Base-by-base conservation (phyloP, 2,329 filamentous ascomycete species). In the Colletotrichum sublineola region DNA sequence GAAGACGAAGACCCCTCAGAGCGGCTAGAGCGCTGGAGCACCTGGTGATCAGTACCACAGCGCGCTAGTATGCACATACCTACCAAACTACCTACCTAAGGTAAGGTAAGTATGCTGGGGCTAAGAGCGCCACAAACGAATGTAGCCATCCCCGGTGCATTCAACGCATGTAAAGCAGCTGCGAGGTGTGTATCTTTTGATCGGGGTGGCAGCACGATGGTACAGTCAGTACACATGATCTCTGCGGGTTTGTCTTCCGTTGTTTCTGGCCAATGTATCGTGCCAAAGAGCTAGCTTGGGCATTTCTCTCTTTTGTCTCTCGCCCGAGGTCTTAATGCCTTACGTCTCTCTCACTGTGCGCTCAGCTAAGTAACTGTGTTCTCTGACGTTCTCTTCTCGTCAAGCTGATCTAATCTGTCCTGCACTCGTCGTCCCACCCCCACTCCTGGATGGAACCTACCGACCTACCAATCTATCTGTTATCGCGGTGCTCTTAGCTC, bases 61-160 rank as follows among this genome's bases (percentile, higher is more conserved):
- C 38, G 55, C 63, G 46, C 61, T 63, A 53, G 36, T 2, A 24
- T 24, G 24, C 24, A 24, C 24, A 24, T 24, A 24, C 24, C 24
- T 24, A 24, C 24, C 24, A 24, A 24, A 24, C 24, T 24, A 12
- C 44, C 18, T 1, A 20, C 2, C 18, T 20, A 24, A 24, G 24
- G 24, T 24, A 24, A 24, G 24, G 24, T 36, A 36, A 8, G 33
- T 36, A 8, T 12, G 61, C 15, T 18, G 38, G 63, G 53, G 67
- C 62, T 58, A 60, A 31, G 12, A n/a, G 40, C 44, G 48, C 36
- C n/a, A 53, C 56, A 38, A 50, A 44, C 44, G 44, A n/a, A 69
- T 69, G 67, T 57, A 52, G 67, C 61, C 52, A 52, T 65, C 61
- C 5, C 67, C 57, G 48, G 33, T 58, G 55, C 36, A 42, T 29